Base-by-base conservation (phyloP, 331 rosid genomes). In the Dryas integrifolia region DNA sequence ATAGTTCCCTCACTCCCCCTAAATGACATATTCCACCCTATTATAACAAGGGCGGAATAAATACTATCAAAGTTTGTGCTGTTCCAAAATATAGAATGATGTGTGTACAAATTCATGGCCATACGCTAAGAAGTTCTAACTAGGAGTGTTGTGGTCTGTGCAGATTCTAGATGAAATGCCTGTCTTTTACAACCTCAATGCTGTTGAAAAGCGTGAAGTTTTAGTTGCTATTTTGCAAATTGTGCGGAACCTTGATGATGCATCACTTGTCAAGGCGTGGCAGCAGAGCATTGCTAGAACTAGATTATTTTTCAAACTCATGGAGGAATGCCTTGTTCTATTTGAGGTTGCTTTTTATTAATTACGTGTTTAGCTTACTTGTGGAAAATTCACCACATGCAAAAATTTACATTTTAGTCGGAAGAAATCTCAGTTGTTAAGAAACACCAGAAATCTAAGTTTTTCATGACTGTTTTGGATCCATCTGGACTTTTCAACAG, bases 101-200 rank as follows among this genome's bases (percentile, higher is more conserved):
- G 4, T 39, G 11, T 13, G 11, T 10, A 67, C 38, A 7, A 8
- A 18, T 41, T 70, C 0, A 45, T 70, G 65, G 65, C 56, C 24
- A 24, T 13, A 56, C 26, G 56, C 41, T 40, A 47, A 70, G 38
- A 39, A 56, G 43, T 18, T 66, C n/a, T 78, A 9, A 81, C 51
- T 63, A 58, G 71, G 60, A 70, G 65, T 78, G 51, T 49, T n/a
- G 8, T 79, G 45, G 55, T 68, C 55, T 79, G 40, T 75, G 81
- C 96, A 94, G 98, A 89, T 94, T 79, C 79, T 94, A 64, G 98
- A 94, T 83, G 98, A 94, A 79, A 94, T 94, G 98, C 98, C 98
- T 14, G 97, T 94, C 82, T 91, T 91, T 79, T 91, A 89, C 88
- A 94, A 94, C 85, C 92, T 94, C 61, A 88, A 85, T 84, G 79